These are phyloP conservation scores for Dryadomyces sulphureus DNA, from an alignment of 2,329 filamentous ascomycete genomes.

Conservation along the genomic window DNA sequence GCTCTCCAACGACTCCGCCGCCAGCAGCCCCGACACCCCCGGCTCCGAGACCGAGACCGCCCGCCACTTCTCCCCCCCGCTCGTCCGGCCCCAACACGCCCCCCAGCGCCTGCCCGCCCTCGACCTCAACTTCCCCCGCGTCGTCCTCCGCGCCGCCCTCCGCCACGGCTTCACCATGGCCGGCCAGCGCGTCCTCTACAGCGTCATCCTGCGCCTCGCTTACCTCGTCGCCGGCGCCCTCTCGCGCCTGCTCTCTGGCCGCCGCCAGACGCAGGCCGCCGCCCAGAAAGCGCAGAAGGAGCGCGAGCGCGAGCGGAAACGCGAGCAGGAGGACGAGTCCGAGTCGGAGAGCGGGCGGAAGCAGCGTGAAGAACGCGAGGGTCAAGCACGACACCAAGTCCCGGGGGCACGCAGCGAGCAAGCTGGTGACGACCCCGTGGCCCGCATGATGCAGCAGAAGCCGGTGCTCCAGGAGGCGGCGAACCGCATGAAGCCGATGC, in stretches of 20 bases:
- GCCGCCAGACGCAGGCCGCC: neutral
- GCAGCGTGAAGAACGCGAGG: too few species aligned
- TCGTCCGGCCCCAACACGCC: neutral
- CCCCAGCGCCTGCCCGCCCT: slow-evolving; percentile 53
- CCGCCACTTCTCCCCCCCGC: neutral
- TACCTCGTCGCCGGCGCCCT: slow-evolving; percentile 42
- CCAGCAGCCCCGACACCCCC: neutral
- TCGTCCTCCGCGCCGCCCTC: slow-evolving; percentile 72
- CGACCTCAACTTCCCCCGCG: slow-evolving; percentile 62
- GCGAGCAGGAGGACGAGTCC: neutral
- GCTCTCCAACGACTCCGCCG: neutral
- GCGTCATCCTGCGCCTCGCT: slow-evolving; percentile 56
- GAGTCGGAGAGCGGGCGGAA: neutral
- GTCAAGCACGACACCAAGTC: too few species aligned
- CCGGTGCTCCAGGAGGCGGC: neutral
- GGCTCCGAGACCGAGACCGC: neutral
- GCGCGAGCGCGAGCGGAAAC: neutral
- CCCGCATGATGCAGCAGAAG: neutral
- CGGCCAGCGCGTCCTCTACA: slow-evolving; percentile 65
- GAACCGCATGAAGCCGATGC: neutral
- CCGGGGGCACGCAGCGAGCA: too few species aligned
- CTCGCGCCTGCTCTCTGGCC: neutral
- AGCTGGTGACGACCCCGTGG: neutral
- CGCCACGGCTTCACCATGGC: slow-evolving; percentile 79
- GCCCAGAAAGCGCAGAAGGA: neutral